Conservation (phyloP, 352 stramenopile species). For the Phytophthora melonis region DNA sequence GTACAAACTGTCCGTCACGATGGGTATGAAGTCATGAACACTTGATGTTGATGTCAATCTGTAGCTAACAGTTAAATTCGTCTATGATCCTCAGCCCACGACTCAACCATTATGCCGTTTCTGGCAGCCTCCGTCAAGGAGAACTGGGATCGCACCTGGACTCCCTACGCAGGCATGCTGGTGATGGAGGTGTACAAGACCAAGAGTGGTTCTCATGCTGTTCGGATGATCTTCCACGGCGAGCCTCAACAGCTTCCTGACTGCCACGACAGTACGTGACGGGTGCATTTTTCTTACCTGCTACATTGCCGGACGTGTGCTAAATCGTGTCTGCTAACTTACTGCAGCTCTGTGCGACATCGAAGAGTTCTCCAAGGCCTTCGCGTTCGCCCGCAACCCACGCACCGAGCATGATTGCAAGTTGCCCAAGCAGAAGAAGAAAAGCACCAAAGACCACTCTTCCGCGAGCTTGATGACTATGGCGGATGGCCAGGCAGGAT, state of each 20-base stretch:
- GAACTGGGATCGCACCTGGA: conserved; percentile 88
- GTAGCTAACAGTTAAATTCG: neutral
- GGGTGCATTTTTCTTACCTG: neutral
- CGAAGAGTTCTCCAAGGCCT: conserved; percentile 61
- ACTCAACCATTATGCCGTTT: conserved; percentile 90
- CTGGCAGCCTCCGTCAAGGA: conserved; percentile 72
- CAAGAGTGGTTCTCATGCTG: conserved; percentile 58
- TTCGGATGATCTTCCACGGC: conserved; percentile 82
- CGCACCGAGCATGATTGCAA: conserved; percentile 65
- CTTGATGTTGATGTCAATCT: neutral
- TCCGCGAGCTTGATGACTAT: conserved; percentile 37
- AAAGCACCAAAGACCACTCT: conserved; percentile 9
- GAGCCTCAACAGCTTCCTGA: conserved; percentile 75
- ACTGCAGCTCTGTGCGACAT: conserved; percentile 63
- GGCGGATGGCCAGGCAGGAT: conserved; percentile 14
- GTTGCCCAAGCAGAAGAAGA: conserved; percentile 40
- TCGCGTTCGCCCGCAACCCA: conserved; percentile 63
- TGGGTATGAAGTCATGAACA: conserved; percentile 54
- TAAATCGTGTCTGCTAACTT: neutral
- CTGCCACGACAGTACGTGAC: conserved; percentile 69
- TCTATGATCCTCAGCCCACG: conserved; percentile 49
- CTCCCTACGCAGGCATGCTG: conserved; percentile 83
- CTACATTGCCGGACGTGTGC: neutral
- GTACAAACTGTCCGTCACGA: conserved; percentile 77
- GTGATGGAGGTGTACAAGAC: conserved; percentile 86